These are phyloP conservation scores for Paramecium primaurelia DNA, from an alignment of 73 alveolate genomes.

Conservation along the genomic window DNA sequence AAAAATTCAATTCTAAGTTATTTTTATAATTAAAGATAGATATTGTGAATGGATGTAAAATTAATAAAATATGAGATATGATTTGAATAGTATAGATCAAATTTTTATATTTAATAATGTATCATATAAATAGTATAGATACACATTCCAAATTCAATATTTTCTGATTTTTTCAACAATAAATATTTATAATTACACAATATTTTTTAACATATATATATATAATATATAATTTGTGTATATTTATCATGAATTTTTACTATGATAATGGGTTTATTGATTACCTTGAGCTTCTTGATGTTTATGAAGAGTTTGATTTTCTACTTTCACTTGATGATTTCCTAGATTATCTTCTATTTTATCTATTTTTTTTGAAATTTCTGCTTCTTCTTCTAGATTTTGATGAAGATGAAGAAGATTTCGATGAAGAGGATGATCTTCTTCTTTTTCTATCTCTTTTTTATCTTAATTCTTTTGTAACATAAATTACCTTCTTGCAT, in stretches of 20 bases:
- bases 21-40: too few species aligned
- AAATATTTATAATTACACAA: not conserved
- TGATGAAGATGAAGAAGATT: conserved; percentile 50
- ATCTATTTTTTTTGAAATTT: not conserved
- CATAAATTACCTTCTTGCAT: not conserved
- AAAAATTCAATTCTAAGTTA: too few species aligned
- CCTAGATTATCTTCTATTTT: conserved; percentile 6
- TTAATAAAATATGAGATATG: not conserved
- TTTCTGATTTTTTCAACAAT: too few species aligned
- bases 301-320: not conserved
- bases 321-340: conserved; percentile 15
- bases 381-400: conserved; percentile 1
- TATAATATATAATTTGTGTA: not conserved
- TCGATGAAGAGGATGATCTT: not conserved
- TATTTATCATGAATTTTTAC: not conserved
- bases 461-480: not conserved
- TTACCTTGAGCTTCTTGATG: conserved; percentile 11
- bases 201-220: not conserved
- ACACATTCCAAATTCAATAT: too few species aligned
- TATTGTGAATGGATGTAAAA: not conserved
- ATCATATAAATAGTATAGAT: too few species aligned
- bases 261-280: not conserved
- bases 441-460: conserved; percentile 25
- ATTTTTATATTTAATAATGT: too few species aligned
- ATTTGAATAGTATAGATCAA: too few species aligned